Percentiles rank a stretch among this genome's conserved stretches.
Evolutionary conservation across 1,284 basidiomycete genomes (phyloP).

Genomic region (Thelephora terrestris): DNA sequence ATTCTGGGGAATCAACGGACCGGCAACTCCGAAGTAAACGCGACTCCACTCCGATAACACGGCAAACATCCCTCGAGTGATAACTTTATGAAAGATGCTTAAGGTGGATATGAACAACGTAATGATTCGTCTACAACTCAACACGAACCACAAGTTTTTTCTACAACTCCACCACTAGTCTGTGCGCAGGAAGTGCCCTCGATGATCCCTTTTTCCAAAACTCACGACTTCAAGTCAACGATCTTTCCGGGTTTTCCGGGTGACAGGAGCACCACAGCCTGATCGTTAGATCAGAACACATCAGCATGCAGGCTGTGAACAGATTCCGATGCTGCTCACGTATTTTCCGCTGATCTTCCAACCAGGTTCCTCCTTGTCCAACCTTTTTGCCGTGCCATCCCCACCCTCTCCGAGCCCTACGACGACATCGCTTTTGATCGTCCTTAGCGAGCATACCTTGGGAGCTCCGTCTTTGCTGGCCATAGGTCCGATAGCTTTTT

Average conservation of each 20-base stretch:
- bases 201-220: no score
- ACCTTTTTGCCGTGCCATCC: slow-evolving; percentile 23
- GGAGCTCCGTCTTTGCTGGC: slow-evolving; percentile 85
- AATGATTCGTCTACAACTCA: no score
- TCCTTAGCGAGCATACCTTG: slow-evolving; percentile 75
- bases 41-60: no score
- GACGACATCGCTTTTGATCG: slow-evolving; percentile 83
- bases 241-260: slow-evolving; percentile 79
- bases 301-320: neutral
- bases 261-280: slow-evolving; percentile 81
- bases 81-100: no score
- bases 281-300: slow-evolving; percentile 5
- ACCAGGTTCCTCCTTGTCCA: slow-evolving; percentile 59
- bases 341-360: slow-evolving; percentile 99
- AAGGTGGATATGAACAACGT: no score
- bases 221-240: slow-evolving; percentile 52
- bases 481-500: slow-evolving; percentile 89
- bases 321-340: slow-evolving; percentile 34
- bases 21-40: no score
- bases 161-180: no score
- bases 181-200: no score
- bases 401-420: slow-evolving; percentile 61
- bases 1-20: no score
- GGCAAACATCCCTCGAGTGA: no score
- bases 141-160: no score